Evolutionary conservation across 1,284 basidiomycete species (phyloP).

Genomic region (Rhodofomes roseus): DNA sequence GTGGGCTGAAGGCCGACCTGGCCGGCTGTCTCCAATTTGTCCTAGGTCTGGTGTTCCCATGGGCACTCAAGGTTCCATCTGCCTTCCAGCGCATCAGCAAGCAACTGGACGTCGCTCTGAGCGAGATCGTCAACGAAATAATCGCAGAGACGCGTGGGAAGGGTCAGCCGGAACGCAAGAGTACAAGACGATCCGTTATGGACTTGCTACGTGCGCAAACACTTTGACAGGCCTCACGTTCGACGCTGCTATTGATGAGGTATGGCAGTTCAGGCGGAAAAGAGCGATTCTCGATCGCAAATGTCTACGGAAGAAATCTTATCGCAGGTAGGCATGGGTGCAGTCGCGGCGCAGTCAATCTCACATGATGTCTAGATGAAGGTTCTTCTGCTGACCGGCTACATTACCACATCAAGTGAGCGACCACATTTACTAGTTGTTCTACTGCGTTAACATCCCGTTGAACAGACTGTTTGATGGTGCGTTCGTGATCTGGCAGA

Average conservation of each 20-base stretch:
- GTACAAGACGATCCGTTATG: constrained; percentile 50
- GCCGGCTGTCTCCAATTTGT: constrained; percentile 33
- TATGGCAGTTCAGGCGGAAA: constrained; percentile 48
- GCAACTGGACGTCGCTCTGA: constrained; percentile 38
- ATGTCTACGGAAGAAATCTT: constrained; percentile 67
- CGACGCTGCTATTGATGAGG: background rate
- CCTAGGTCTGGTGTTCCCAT: constrained; percentile 40
- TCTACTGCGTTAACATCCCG: background rate
- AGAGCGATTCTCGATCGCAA: constrained; percentile 33
- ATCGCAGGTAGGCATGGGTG: constrained; percentile 38
- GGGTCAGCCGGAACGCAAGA: constrained; percentile 30
- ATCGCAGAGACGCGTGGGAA: constrained; percentile 41
- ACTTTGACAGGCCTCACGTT: background rate
- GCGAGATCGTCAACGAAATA: constrained; percentile 43
- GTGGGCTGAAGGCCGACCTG: constrained; percentile 19
- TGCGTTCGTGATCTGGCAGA: background rate
- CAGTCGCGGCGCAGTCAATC: background rate
- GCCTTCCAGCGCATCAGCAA: constrained; percentile 31
- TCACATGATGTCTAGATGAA: constrained; percentile 29
- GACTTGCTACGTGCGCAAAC: constrained; percentile 45
- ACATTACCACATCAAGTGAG: constrained; percentile 40
- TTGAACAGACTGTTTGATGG: constrained; percentile 19
- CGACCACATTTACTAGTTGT: background rate
- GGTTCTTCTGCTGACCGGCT: constrained; percentile 36
- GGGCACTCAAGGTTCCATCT: constrained; percentile 38